Conservation (phyloP, 306 rosid genomes). For the Psophocarpus tetragonolobus region DNA sequence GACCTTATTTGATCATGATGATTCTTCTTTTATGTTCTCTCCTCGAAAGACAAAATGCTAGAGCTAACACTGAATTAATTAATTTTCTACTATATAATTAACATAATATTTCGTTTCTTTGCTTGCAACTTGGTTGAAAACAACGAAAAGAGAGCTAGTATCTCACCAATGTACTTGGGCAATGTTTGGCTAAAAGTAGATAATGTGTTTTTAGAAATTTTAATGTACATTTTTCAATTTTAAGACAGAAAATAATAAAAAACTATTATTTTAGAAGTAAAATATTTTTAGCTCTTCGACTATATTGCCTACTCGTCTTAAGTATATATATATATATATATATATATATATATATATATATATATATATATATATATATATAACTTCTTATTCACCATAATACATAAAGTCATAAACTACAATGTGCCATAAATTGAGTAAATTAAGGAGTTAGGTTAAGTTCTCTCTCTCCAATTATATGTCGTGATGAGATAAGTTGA, state of each 20-base stretch:
- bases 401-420: neutral
- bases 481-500: neutral
- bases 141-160: neutral
- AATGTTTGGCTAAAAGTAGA: neutral
- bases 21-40: neutral
- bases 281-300: too few species aligned
- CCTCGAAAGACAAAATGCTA: slow-evolving; percentile 21
- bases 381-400: neutral
- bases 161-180: neutral
- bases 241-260: too few species aligned
- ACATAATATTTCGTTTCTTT: neutral
- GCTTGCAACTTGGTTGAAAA: neutral
- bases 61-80: neutral
- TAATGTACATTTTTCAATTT: too few species aligned
- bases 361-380: too few species aligned
- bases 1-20: slow-evolving; percentile 3
- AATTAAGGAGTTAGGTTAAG: neutral
- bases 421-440: neutral
- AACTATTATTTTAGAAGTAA: too few species aligned
- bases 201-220: neutral
- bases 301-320: too few species aligned
- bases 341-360: too few species aligned
- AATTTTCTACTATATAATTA: neutral
- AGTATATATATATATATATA: too few species aligned
- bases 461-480: neutral